A percentile compares a stretch with the other conserved stretches of the same genome.
phyloP scores from a whole-genome alignment of 2,329 filamentous ascomycete species.

The Mollisia scopiformis region DNA sequence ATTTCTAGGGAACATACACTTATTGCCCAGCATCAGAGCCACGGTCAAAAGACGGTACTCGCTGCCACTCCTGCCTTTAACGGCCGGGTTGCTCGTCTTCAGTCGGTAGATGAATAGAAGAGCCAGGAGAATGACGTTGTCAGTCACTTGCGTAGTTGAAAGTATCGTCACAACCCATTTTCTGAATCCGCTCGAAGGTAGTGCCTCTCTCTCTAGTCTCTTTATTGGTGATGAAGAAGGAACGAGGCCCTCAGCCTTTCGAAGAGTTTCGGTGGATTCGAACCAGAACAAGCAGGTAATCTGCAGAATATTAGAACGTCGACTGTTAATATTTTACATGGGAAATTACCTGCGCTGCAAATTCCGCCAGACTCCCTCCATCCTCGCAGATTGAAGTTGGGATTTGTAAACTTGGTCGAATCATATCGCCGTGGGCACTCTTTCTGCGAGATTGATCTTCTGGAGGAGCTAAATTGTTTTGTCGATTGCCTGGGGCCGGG shows the following conservation, averaged over 20 bases:
- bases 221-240: conserved; percentile 46
- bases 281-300: conserved; percentile 99
- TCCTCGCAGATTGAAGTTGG: conserved; percentile 75
- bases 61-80: conserved; percentile 90
- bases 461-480: conserved; percentile 19
- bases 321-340: neutral
- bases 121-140: conserved; percentile 90
- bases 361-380: conserved; percentile 78
- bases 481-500: conserved; percentile 22
- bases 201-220: conserved; percentile 70
- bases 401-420: conserved; percentile 58
- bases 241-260: conserved; percentile 64
- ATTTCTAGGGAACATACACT: conserved; percentile 62
- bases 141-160: conserved; percentile 92
- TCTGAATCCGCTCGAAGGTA: conserved; percentile 78
- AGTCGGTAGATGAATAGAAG: conserved; percentile 91
- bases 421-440: conserved; percentile 27
- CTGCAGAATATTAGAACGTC: conserved; percentile 47
- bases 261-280: conserved; percentile 79
- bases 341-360: conserved; percentile 73
- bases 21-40: conserved; percentile 96
- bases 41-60: conserved; percentile 93
- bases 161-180: conserved; percentile 94
- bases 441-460: conserved; percentile 27
- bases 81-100: conserved; percentile 85